phyloP scores from a whole-genome alignment of 495 filamentous ascomycete species.

The Penicillium turbatum region DNA sequence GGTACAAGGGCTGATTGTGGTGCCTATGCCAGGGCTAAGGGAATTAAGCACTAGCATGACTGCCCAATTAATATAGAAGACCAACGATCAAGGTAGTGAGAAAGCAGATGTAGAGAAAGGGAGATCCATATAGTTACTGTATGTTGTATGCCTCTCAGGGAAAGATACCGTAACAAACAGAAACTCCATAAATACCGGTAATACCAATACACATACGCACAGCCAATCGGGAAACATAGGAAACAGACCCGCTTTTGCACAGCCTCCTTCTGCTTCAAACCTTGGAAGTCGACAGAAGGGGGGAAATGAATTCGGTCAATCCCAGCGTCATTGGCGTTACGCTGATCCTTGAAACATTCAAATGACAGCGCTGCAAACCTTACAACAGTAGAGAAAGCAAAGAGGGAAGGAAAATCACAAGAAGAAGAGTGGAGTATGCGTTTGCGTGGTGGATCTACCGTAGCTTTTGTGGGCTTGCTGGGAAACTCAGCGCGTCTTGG shows the following conservation, averaged over 20 bases:
- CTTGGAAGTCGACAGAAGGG: constrained; percentile 20
- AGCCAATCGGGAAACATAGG: constrained; percentile 24
- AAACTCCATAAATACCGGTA: constrained; percentile 11
- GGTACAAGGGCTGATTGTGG: too few species aligned
- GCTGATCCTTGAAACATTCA: constrained; percentile 16
- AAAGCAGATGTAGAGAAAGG: too few species aligned
- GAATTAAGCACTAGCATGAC: too few species aligned
- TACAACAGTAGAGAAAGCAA: not conserved
- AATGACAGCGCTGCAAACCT: constrained; percentile 10
- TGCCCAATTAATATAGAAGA: not conserved
- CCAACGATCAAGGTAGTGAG: too few species aligned
- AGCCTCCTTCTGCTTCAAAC: constrained; percentile 29
- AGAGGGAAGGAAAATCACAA: not conserved
- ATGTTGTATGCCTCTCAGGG: too few species aligned
- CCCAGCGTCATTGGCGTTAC: constrained; percentile 21
- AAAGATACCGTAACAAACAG: constrained; percentile 10
- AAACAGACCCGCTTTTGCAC: constrained; percentile 31
- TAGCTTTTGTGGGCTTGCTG: constrained; percentile 4
- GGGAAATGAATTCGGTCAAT: constrained; percentile 6
- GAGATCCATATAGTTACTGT: too few species aligned
- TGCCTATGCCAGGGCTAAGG: too few species aligned
- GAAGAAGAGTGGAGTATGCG: constrained; percentile 11
- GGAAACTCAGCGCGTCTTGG: constrained; percentile 10
- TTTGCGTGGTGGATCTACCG: not conserved
- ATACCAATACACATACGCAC: constrained; percentile 14